Conservation (phyloP, 2,329 filamentous ascomycete genomes). For the Aspergillus tamarii region DNA sequence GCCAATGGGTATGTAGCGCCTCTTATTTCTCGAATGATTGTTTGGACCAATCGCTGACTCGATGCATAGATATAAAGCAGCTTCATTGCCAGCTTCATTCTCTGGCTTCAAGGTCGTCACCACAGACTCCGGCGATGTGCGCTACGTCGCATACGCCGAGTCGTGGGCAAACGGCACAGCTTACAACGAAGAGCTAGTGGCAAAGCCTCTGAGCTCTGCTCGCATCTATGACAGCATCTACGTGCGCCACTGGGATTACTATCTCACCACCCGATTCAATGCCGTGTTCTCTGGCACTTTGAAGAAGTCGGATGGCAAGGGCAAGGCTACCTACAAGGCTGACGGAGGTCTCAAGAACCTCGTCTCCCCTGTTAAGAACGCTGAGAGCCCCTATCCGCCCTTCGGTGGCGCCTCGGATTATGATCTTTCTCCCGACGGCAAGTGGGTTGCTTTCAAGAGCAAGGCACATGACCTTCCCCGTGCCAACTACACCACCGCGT, state of each 20-base stretch:
- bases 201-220: constrained; percentile 65
- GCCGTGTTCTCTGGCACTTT: constrained; percentile 74
- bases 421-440: constrained; percentile 57
- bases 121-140: constrained; percentile 49
- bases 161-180: constrained; percentile 71
- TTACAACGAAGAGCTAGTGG: constrained; percentile 65
- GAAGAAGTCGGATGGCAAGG: constrained; percentile 32
- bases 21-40: not conserved
- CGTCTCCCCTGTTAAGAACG: constrained; percentile 40
- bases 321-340: constrained; percentile 43
- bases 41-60: not conserved
- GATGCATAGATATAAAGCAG: constrained; percentile 41
- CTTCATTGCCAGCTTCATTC: constrained; percentile 41
- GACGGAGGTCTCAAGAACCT: constrained; percentile 61
- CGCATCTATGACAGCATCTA: constrained; percentile 75
- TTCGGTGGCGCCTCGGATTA: constrained; percentile 84
- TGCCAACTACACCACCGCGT: constrained; percentile 73
- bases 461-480: constrained; percentile 47
- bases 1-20: constrained; percentile 31
- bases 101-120: constrained; percentile 43
- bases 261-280: constrained; percentile 68
- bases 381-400: constrained; percentile 56
- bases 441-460: constrained; percentile 46
- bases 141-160: constrained; percentile 60
- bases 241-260: constrained; percentile 83